phyloP scores from a whole-genome alignment of 805 yeast genomes.

The Tetrapisispora nanseiensis region DNA sequence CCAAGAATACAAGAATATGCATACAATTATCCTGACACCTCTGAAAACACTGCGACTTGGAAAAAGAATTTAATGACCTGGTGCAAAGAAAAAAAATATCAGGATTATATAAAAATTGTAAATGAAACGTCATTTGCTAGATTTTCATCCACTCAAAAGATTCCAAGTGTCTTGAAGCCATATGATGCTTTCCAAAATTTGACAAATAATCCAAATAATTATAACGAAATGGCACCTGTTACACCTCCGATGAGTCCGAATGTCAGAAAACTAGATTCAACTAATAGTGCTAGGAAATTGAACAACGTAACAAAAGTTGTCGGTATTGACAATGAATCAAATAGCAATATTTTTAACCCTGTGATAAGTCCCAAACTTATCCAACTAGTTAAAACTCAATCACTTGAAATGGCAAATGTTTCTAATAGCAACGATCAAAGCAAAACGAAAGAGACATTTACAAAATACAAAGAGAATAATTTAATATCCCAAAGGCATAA shows the following conservation, averaged over 20 bases:
- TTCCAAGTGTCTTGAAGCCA: constrained; percentile 24
- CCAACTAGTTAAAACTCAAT: constrained; percentile 21
- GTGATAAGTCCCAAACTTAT: constrained; percentile 23
- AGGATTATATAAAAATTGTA: constrained; percentile 22
- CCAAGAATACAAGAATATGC: constrained; percentile 25
- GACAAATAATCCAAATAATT: constrained; percentile 3
- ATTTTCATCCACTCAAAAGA: constrained; percentile 2
- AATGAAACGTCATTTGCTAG: constrained; percentile 5
- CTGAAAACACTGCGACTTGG: constrained; percentile 26
- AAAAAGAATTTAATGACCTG: constrained; percentile 24
- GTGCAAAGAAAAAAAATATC: constrained; percentile 28
- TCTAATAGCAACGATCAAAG: neutral
- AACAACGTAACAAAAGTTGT: neutral
- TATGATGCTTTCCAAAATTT: constrained; percentile 23
- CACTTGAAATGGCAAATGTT: neutral
- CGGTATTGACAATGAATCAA: neutral
- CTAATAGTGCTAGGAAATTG: neutral
- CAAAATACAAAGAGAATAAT: neutral
- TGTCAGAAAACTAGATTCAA: neutral
- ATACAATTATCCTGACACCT: constrained; percentile 28
- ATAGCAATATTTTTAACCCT: constrained; percentile 13
- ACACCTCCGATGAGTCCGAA: constrained; percentile 28
- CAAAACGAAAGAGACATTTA: neutral
- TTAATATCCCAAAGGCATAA: constrained; percentile 16
- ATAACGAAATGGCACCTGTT: constrained; percentile 11